Percentiles rank a stretch among this genome's conserved stretches.
These are phyloP conservation scores for Lentinus brumalis DNA, from an alignment of 768 basidiomycete species.

Conservation along the genomic window DNA sequence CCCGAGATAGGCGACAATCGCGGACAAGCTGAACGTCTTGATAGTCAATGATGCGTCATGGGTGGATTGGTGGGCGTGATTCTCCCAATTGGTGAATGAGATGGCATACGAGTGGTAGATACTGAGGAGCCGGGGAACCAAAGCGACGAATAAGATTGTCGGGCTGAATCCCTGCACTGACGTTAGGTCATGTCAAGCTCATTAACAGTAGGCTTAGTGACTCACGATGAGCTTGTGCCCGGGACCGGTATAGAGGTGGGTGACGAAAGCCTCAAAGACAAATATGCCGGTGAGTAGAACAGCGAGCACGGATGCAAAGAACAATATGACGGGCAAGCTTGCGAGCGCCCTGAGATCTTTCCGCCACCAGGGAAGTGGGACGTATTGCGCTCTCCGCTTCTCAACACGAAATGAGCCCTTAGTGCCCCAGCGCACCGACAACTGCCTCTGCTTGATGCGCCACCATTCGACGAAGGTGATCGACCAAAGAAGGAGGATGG, in stretches of 20 bases:
- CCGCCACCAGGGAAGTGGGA: slow-evolving; percentile 63
- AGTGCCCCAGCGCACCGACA: slow-evolving; percentile 84
- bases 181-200: not conserved
- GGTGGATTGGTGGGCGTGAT: slow-evolving; percentile 79
- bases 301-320: slow-evolving; percentile 71
- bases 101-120: slow-evolving; percentile 71
- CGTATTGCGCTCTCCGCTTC: slow-evolving; percentile 63
- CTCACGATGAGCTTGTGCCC: slow-evolving; percentile 78
- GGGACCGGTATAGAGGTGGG: slow-evolving; percentile 85
- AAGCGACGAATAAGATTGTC: slow-evolving; percentile 76
- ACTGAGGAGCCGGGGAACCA: slow-evolving; percentile 80
- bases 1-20: slow-evolving; percentile 88
- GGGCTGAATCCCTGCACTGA: slow-evolving; percentile 68
- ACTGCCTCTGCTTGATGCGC: slow-evolving; percentile 80
- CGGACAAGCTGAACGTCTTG: slow-evolving; percentile 88
- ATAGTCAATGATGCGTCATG: slow-evolving; percentile 80
- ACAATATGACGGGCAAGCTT: slow-evolving; percentile 69
- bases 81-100: slow-evolving; percentile 85
- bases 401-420: slow-evolving; percentile 78
- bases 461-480: slow-evolving; percentile 90
- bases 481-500: slow-evolving; percentile 80
- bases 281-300: slow-evolving; percentile 80
- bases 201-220: slow-evolving; percentile 9
- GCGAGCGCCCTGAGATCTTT: slow-evolving; percentile 68
- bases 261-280: slow-evolving; percentile 88